Evolutionary conservation across 2,329 filamentous ascomycete species (phyloP), one percentile per base, ranked within the genome.

Genomic region (Neoarthrinium moseri): DNA sequence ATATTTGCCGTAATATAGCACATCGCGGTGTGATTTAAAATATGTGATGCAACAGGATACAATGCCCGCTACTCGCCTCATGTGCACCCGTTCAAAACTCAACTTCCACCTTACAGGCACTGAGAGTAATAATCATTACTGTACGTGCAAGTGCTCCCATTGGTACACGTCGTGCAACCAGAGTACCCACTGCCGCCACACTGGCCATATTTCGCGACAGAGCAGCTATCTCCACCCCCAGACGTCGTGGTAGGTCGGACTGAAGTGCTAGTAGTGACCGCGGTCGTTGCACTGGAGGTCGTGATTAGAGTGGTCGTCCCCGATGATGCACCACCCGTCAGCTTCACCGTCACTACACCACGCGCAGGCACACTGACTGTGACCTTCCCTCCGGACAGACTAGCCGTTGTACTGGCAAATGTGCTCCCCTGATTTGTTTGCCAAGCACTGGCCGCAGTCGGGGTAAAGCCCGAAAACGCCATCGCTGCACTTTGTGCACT

Each of bases 281-380:
- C 23, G 12, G 36, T 15, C 6, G 36, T 39, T 15, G 10, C n/a
- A n/a, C 8, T 8, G 8, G 26, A 8, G 8, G 26, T 22, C 2
- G 36, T 13, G 21, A 6, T 39, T 2, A 10, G 1, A 10, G 36
- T 23, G 20, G 36, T 39, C 18, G 36, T 23, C 1, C 20, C 23
- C 1, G 36, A 26, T 1, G 36, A 39, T 23, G 13, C 22, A 15
- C 36, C 36, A 17, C 36, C 23, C 40, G 48, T 47, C 39, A 54
- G 18, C 48, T 52, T 54, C 7, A 54, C 23, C 7, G 52, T 54
- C 21, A 54, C 52, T 0, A 54, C 52, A 20, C 50, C 48, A 11
- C 33, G 30, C 15, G 47, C 52, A 6, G 52, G 52, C 17, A 54
- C 36, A 6, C 49, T 46, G 6, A 54, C 50, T 1, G 48, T 48